Evolutionary conservation across 2,329 filamentous ascomycete genomes (phyloP).

Genomic region (Neofusicoccum laricinum): DNA sequence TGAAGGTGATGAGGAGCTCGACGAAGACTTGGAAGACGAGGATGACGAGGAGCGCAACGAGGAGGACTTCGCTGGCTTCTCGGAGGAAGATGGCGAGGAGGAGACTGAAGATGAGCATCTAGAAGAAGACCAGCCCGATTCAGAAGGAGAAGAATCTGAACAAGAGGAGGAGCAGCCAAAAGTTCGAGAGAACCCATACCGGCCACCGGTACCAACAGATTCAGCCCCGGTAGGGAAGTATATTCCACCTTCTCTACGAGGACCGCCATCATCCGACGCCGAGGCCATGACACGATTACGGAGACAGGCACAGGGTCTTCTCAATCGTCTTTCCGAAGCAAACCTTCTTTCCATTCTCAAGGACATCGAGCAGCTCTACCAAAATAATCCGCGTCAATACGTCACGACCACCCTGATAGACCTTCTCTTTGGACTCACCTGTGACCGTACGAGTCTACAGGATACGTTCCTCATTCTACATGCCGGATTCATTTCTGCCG

Average conservation of each 20-base stretch:
- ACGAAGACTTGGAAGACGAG: background rate
- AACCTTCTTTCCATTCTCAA: slow-evolving; percentile 81
- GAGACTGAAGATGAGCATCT: slow-evolving; percentile 26
- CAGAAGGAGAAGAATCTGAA: slow-evolving; percentile 25
- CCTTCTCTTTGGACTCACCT: slow-evolving; percentile 73
- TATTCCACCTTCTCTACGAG: slow-evolving; percentile 79
- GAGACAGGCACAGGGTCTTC: slow-evolving; percentile 78
- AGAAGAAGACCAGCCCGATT: slow-evolving; percentile 26
- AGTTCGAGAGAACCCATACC: slow-evolving; percentile 80
- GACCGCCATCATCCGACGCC: slow-evolving; percentile 58
- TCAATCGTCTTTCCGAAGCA: slow-evolving; percentile 90
- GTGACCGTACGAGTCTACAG: slow-evolving; percentile 71
- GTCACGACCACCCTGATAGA: slow-evolving; percentile 80
- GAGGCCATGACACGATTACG: slow-evolving; percentile 68
- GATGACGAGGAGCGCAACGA: slow-evolving; percentile 36
- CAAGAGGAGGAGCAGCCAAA: slow-evolving; percentile 36
- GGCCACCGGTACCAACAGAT: slow-evolving; percentile 60
- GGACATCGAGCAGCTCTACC: slow-evolving; percentile 80
- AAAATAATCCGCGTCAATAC: slow-evolving; percentile 78
- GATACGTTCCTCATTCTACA: slow-evolving; percentile 90
- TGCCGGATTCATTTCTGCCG: slow-evolving; percentile 81
- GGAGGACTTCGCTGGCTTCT: slow-evolving; percentile 18
- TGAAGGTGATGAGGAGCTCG: slow-evolving; percentile 26
- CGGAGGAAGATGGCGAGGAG: slow-evolving; percentile 21
- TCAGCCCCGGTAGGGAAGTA: slow-evolving; percentile 65